These are phyloP conservation scores for Letharia lupina DNA, from an alignment of 495 filamentous ascomycete genomes.

Conservation along the genomic window DNA sequence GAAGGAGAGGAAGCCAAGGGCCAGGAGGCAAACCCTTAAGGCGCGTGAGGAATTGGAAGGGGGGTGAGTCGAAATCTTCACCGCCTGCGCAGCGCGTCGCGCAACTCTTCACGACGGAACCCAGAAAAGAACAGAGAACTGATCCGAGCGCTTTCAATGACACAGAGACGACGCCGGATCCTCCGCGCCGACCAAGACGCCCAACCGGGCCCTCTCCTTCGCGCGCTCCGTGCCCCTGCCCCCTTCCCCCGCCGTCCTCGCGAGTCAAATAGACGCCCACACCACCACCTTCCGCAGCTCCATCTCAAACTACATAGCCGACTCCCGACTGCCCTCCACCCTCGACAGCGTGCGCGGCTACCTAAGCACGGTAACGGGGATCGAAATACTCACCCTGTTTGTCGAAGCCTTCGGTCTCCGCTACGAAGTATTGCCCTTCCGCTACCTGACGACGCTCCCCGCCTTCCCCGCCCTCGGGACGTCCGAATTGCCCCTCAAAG, in stretches of 20 bases:
- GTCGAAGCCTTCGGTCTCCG: constrained; percentile 55
- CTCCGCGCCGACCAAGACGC: constrained; percentile 44
- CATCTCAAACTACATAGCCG: constrained; percentile 36
- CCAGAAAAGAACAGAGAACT: not conserved
- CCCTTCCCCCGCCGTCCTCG: constrained; percentile 75
- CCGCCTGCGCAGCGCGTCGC: constrained; percentile 6
- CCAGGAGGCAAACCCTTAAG: constrained; percentile 30
- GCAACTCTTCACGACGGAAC: no score
- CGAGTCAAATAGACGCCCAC: constrained; percentile 69
- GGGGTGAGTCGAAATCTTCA: constrained; percentile 34
- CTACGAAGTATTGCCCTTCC: constrained; percentile 54
- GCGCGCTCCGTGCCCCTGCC: constrained; percentile 56
- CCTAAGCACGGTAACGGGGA: constrained; percentile 59
- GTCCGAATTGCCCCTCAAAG: constrained; percentile 43
- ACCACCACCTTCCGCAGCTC: constrained; percentile 53
- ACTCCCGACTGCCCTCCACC: constrained; percentile 37
- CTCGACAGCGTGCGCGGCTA: constrained; percentile 47
- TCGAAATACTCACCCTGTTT: constrained; percentile 44
- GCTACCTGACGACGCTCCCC: constrained; percentile 62
- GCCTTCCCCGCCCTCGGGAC: constrained; percentile 42
- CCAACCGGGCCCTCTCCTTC: constrained; percentile 48
- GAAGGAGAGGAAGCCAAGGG: constrained; percentile 35
- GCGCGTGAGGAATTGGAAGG: constrained; percentile 36
- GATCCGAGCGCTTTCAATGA: not conserved
- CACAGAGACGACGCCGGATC: constrained; percentile 29